Percentiles rank a stretch among this genome's conserved stretches.
Conservation (phyloP, 805 yeast species). For the Candida oleophila region DNA sequence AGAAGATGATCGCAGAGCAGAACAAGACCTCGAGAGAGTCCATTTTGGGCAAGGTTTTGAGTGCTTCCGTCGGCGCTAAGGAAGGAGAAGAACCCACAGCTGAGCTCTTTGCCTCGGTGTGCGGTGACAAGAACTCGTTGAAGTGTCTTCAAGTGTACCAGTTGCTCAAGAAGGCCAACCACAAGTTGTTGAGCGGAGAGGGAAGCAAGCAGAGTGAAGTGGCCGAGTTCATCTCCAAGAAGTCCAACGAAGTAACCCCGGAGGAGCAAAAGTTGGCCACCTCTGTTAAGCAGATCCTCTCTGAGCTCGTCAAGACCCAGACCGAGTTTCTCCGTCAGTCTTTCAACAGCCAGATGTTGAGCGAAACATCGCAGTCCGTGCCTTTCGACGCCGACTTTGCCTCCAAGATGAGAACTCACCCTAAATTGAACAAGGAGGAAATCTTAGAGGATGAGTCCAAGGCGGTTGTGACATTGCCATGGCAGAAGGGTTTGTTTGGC, state of each 20-base stretch:
- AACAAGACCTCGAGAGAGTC: slow-evolving; percentile 46
- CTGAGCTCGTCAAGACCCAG: slow-evolving; percentile 34
- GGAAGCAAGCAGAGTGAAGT: no score
- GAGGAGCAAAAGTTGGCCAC: slow-evolving; percentile 33
- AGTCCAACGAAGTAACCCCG: slow-evolving; percentile 32
- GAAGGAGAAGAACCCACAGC: slow-evolving; percentile 23
- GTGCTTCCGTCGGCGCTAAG: slow-evolving; percentile 20
- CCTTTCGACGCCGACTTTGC: slow-evolving; percentile 31
- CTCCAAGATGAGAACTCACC: slow-evolving; percentile 29
- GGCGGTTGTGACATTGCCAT: slow-evolving; percentile 62
- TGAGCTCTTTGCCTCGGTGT: slow-evolving; percentile 33
- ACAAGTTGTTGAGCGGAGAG: slow-evolving; percentile 21
- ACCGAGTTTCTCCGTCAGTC: slow-evolving; percentile 30
- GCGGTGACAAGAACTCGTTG: slow-evolving; percentile 31
- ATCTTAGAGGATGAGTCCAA: slow-evolving; percentile 50
- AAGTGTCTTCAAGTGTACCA: slow-evolving; percentile 36
- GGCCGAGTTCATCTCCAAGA: slow-evolving; percentile 29
- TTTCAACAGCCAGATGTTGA: slow-evolving; percentile 25
- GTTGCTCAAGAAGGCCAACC: slow-evolving; percentile 26
- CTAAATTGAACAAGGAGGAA: slow-evolving; percentile 41
- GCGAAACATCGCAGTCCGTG: slow-evolving; percentile 23
- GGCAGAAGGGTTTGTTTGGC: slow-evolving; percentile 80
- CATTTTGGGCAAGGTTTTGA: slow-evolving; percentile 45
- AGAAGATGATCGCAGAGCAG: slow-evolving; percentile 42
- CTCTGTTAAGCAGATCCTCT: slow-evolving; percentile 32